Conservation (phyloP, 1,284 basidiomycete genomes). For the Hortiboletus rubellus region DNA sequence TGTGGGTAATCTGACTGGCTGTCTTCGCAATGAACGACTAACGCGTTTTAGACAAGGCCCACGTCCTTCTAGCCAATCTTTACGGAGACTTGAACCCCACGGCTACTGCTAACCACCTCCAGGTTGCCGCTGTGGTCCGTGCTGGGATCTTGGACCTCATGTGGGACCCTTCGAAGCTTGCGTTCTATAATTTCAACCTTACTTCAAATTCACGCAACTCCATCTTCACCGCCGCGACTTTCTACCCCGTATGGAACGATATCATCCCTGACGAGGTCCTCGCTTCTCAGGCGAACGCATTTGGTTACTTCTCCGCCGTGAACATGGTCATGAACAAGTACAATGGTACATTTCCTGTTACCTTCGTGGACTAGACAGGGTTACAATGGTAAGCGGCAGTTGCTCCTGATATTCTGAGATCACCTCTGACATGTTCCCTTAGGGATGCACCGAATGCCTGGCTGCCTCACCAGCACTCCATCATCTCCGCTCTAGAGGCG, state of each 20-base stretch:
- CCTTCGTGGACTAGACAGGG: constrained; percentile 67
- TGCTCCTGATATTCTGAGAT: not conserved
- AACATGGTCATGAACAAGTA: constrained; percentile 81
- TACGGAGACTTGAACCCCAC: constrained; percentile 53
- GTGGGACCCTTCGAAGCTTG: constrained; percentile 82
- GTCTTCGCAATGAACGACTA: not conserved
- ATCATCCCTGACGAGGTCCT: constrained; percentile 77
- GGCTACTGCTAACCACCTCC: constrained; percentile 54
- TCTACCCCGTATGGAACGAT: constrained; percentile 86
- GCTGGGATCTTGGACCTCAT: constrained; percentile 80
- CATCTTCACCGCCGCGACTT: constrained; percentile 71
- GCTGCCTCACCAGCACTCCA: constrained; percentile 85
- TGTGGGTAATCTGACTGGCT: constrained; percentile 48
- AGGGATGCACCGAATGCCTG: constrained; percentile 79
- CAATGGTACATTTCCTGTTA: constrained; percentile 43
- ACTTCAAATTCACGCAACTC: constrained; percentile 61
- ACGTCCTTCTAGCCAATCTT: constrained; percentile 61
- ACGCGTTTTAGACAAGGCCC: constrained; percentile 58
- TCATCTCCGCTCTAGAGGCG: constrained; percentile 73
- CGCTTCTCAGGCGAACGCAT: constrained; percentile 58
- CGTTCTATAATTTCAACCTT: constrained; percentile 87
- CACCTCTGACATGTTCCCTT: not conserved
- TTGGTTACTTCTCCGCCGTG: constrained; percentile 70
- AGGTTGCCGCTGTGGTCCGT: constrained; percentile 57
- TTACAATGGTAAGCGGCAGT: constrained; percentile 67